Evolutionary conservation across 148 eudicot genomes (phyloP).

Genomic region (Limonium bicolor): DNA sequence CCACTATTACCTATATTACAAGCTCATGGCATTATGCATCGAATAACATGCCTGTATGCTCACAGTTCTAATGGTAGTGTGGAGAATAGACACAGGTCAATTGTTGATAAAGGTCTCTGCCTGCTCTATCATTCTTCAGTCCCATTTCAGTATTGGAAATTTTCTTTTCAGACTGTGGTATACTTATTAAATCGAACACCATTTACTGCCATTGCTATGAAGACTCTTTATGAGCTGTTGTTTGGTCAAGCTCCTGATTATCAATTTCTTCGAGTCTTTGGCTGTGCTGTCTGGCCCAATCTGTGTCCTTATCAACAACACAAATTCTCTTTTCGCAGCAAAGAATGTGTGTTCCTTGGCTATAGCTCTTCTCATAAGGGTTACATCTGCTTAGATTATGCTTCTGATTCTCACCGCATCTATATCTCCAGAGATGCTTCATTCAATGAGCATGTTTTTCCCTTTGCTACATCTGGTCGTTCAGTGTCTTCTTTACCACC

Average conservation of each 20-base stretch:
- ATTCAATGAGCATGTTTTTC: neutral
- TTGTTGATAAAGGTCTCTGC: neutral
- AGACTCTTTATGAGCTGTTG: neutral
- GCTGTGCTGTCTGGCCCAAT: neutral
- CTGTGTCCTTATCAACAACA: neutral
- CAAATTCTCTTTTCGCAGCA: neutral
- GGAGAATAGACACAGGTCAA: neutral
- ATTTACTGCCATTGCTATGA: neutral
- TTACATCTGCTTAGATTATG: neutral
- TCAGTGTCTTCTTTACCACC: neutral
- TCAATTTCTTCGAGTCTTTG: neutral
- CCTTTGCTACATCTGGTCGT: neutral
- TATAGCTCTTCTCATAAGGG: slow-evolving; percentile 3
- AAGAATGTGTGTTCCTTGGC: neutral
- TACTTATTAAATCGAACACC: neutral
- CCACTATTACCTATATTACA: too few relatives aligned
- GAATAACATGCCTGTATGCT: neutral
- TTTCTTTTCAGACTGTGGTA: neutral
- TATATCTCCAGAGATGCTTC: neutral
- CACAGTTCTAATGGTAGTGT: neutral
- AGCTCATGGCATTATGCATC: neutral
- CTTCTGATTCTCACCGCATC: neutral
- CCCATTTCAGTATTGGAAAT: neutral
- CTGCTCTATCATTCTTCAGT: neutral
- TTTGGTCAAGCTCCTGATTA: neutral